phyloP scores from a whole-genome alignment of 2,329 filamentous ascomycete genomes.

The Rosellinia necatrix region DNA sequence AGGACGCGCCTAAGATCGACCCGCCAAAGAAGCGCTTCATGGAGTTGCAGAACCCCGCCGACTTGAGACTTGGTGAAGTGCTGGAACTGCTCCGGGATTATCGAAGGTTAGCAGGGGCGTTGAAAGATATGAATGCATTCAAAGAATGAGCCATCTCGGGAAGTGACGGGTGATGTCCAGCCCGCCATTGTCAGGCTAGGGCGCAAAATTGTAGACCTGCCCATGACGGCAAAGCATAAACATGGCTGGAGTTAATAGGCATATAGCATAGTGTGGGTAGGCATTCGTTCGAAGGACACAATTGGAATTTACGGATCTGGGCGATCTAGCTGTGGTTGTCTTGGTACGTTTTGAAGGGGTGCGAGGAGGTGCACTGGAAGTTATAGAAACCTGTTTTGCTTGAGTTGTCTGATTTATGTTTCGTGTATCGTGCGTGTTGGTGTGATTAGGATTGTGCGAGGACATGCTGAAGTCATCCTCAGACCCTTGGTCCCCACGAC shows the following conservation, averaged over 20 bases:
- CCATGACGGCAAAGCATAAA: background rate
- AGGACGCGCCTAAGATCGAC: conserved; percentile 59
- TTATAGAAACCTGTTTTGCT: background rate
- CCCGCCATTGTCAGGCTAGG: background rate
- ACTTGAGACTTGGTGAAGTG: conserved; percentile 75
- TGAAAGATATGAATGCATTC: conserved; percentile 68
- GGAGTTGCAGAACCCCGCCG: conserved; percentile 70
- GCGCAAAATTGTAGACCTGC: background rate
- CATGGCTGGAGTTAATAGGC: background rate
- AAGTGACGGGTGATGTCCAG: background rate
- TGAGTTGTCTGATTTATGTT: background rate
- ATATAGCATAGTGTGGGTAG: conserved; percentile 33
- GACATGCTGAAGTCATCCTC: too few species aligned
- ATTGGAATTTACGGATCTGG: conserved; percentile 7
- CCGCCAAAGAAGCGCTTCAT: conserved; percentile 76
- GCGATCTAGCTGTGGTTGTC: background rate
- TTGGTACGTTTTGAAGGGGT: too few species aligned
- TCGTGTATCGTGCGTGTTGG: too few species aligned
- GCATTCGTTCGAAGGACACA: conserved; percentile 3
- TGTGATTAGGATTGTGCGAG: too few species aligned
- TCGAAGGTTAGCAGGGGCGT: conserved; percentile 67
- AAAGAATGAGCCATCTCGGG: conserved; percentile 41
- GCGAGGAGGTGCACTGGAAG: background rate
- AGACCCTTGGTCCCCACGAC: background rate
- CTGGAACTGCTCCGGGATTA: conserved; percentile 75